phyloP scores from a whole-genome alignment of 2,329 filamentous ascomycete species.

The Hypoxylon sp. region DNA sequence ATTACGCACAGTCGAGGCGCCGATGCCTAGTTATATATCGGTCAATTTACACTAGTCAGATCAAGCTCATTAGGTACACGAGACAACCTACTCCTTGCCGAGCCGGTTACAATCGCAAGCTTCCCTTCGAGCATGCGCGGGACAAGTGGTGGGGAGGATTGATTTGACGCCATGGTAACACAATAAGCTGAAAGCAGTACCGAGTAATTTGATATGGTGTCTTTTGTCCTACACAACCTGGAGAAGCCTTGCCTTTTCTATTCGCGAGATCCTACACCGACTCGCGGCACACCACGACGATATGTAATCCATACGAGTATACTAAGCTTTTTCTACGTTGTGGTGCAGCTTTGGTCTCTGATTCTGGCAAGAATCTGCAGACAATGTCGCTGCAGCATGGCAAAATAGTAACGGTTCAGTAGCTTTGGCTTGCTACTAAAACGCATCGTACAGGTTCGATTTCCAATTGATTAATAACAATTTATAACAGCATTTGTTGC shows the following conservation, averaged over 20 bases:
- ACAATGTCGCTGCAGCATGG: too few species aligned
- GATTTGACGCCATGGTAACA: background rate
- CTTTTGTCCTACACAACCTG: background rate
- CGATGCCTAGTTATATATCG: slow-evolving; percentile 58
- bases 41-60: background rate
- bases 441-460: too few species aligned
- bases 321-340: too few species aligned
- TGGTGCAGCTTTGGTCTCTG: too few species aligned
- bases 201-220: background rate
- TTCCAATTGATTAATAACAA: too few species aligned
- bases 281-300: too few species aligned
- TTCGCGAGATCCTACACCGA: too few species aligned
- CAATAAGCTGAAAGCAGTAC: background rate
- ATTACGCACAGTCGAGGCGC: slow-evolving; percentile 64
- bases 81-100: slow-evolving; percentile 54
- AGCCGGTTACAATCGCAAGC: slow-evolving; percentile 61
- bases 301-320: too few species aligned
- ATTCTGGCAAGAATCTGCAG: too few species aligned
- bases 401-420: too few species aligned
- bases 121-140: slow-evolving; percentile 55
- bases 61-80: background rate
- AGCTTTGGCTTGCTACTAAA: too few species aligned
- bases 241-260: background rate
- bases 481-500: too few species aligned
- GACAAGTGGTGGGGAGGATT: background rate